Conservation (phyloP, 495 filamentous ascomycete species). For the Aspergillus asperescens region DNA sequence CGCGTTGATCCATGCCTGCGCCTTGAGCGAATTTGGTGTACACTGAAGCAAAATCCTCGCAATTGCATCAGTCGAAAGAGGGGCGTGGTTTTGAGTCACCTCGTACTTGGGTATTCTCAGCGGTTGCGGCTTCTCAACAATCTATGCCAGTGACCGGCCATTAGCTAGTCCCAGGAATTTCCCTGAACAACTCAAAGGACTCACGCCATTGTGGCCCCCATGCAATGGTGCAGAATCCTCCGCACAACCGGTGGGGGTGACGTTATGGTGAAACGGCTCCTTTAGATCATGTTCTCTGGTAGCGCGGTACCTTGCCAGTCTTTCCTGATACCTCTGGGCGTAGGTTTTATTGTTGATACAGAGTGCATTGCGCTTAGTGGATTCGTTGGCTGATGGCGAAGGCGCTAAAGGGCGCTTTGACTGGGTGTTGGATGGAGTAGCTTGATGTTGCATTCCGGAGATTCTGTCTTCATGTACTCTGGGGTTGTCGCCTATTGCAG, state of each 20-base stretch:
- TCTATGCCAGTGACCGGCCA: too few species aligned
- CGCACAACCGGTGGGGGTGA: too few species aligned
- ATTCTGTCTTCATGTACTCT: background rate
- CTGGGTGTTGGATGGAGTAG: too few species aligned
- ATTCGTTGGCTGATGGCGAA: background rate
- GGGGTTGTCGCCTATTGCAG: background rate
- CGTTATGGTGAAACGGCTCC: background rate
- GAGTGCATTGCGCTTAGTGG: background rate
- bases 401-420: too few species aligned
- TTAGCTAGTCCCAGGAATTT: too few species aligned
- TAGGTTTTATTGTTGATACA: background rate
- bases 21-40: conserved; percentile 48
- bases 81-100: background rate
- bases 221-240: too few species aligned
- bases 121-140: background rate
- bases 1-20: conserved; percentile 17
- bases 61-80: conserved; percentile 46
- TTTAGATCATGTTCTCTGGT: background rate
- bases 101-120: conserved; percentile 1
- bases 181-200: too few species aligned
- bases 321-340: background rate
- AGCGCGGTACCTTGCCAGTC: background rate
- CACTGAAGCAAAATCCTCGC: conserved; percentile 59
- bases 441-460: background rate
- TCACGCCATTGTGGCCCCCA: too few species aligned